Evolutionary conservation across 768 basidiomycete species (phyloP).

Genomic region (Mycena vitilis): DNA sequence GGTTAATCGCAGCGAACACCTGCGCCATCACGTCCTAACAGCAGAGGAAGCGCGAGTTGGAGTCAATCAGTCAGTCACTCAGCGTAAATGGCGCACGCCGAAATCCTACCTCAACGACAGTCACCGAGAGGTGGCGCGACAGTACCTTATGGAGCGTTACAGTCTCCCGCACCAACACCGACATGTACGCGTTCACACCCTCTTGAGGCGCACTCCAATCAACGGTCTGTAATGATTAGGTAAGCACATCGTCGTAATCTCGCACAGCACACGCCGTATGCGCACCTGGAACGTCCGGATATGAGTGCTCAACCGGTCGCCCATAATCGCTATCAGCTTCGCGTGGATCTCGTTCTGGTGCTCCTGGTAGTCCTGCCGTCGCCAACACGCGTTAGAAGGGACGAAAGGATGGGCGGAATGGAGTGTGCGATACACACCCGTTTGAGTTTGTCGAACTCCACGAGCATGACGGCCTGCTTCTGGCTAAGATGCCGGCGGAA

Average conservation of each 20-base stretch:
- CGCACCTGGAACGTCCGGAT: conserved; percentile 83
- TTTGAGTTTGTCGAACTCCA: conserved; percentile 98
- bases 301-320: conserved; percentile 89
- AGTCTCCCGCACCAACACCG: conserved; percentile 93
- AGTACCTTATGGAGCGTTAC: conserved; percentile 96
- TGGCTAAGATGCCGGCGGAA: conserved; percentile 93
- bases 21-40: conserved; percentile 91
- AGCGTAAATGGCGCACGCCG: conserved; percentile 29
- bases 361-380: conserved; percentile 93
- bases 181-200: conserved; percentile 91
- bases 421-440: conserved; percentile 63
- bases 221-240: conserved; percentile 62
- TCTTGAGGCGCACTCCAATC: conserved; percentile 78
- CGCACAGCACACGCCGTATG: conserved; percentile 19
- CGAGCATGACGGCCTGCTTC: conserved; percentile 95
- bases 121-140: conserved; percentile 84
- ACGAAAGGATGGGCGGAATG: conserved; percentile 20
- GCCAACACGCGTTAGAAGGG: conserved; percentile 28
- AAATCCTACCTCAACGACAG: conserved; percentile 83
- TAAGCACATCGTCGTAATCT: conserved; percentile 1
- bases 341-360: conserved; percentile 99
- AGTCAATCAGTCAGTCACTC: conserved; percentile 25
- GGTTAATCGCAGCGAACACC: conserved; percentile 93
- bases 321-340: conserved; percentile 98
- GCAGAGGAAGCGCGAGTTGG: conserved; percentile 31